Base-by-base conservation (phyloP, 2,329 filamentous ascomycete species). In the Ophiognomonia clavigignenti-juglandacearum region DNA sequence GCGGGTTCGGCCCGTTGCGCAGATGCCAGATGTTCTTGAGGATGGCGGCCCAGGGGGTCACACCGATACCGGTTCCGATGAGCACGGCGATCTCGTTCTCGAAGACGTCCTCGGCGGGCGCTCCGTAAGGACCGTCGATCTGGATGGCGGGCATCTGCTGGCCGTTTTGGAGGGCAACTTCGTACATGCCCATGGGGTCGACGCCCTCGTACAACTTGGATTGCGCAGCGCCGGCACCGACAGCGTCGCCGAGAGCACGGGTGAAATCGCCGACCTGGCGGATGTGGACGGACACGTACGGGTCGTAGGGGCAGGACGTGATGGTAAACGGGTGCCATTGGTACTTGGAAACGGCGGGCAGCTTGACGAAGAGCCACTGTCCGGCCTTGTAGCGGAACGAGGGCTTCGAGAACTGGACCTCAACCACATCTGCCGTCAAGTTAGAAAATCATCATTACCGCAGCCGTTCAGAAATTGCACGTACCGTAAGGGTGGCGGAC, bases 291-390 rank as follows among this genome's bases (percentile, higher is more conserved):
- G 89, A 96, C 56, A 97, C 82, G 62, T 97, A 97, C 1, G 88
- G 87, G 59, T 98, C 93, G 61, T 89, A 93, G 5, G 93, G 93
- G 68, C 93, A 98, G 9, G 93, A 97, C 3, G 93, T 98, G 67
- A 98, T 97, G 61, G 93, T 98, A 65, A 97, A 98, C 1, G 93
- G 93, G 69, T 98, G 93, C 93, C 93, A 98, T 71, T 98, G 90
- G 62, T 89, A 84, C 58, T 77, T 80, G 54, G 89, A 96, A 45
- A 98, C 82, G 6, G 87, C 85, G 0, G 93, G 93, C 20, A 95
- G 84, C 65, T 97, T 92, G 50, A 98, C 77, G 74, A 97, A 97
- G 31, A 97, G 82, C 91, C 92, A 98, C 70, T 98, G 93, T 26
- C 93, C 93, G 13, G 93, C 86, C 78, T 96, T 97, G 81, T 98